Conservation (phyloP, 805 yeast genomes). For the Lipomyces anomalus region DNA sequence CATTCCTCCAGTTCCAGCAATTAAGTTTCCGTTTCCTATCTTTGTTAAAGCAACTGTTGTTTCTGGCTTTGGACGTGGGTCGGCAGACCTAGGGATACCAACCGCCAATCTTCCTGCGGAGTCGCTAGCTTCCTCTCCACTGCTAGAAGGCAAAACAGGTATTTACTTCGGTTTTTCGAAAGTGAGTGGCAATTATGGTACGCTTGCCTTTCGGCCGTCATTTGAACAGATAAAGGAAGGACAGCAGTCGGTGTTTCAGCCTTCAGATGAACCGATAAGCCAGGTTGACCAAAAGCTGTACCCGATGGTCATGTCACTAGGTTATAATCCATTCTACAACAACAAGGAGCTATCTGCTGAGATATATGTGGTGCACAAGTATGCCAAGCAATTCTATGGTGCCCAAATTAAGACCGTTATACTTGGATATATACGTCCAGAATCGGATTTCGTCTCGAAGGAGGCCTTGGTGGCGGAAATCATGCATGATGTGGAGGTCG, state of each 20-base stretch:
- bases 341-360: slow-evolving; percentile 77
- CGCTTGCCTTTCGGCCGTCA: slow-evolving; percentile 4
- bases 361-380: slow-evolving; percentile 75
- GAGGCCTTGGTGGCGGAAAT: slow-evolving; percentile 86
- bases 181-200: slow-evolving; percentile 28
- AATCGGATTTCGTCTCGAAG: slow-evolving; percentile 68
- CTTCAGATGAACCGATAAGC: neutral
- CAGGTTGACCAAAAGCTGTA: slow-evolving; percentile 36
- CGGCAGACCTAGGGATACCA: slow-evolving; percentile 88
- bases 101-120: slow-evolving; percentile 40
- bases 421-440: slow-evolving; percentile 88
- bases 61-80: slow-evolving; percentile 93
- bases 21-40: slow-evolving; percentile 34
- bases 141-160: slow-evolving; percentile 53
- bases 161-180: slow-evolving; percentile 81
- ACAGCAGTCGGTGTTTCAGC: slow-evolving; percentile 21
- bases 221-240: slow-evolving; percentile 20
- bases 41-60: slow-evolving; percentile 41
- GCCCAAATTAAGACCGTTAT: slow-evolving; percentile 63
- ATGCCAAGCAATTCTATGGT: slow-evolving; percentile 68
- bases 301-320: slow-evolving; percentile 94
- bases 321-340: slow-evolving; percentile 89
- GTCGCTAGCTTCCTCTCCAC: slow-evolving; percentile 48
- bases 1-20: too few species aligned
- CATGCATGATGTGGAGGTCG: slow-evolving; percentile 67